Percentiles rank a stretch among this genome's conserved stretches.
phyloP scores from a whole-genome alignment of 441 rosid genomes.

The Capsella rubella region DNA sequence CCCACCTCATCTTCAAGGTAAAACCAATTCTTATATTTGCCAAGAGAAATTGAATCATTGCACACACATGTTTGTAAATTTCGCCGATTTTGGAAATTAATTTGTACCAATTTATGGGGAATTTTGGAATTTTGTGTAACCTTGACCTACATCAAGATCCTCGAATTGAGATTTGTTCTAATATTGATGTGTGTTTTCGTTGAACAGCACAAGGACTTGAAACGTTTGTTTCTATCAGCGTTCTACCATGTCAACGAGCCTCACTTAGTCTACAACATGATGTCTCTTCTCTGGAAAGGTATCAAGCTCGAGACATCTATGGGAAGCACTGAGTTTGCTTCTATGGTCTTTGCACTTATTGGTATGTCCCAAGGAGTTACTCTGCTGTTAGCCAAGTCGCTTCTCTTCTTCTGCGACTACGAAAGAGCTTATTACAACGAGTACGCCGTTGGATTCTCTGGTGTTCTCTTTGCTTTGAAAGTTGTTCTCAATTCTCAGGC shows the following conservation, averaged over 20 bases:
- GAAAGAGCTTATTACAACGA: conserved; percentile 67
- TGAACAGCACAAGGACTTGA: conserved; percentile 73
- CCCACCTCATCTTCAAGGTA: conserved; percentile 89
- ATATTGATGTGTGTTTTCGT: neutral
- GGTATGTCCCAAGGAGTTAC: conserved; percentile 91
- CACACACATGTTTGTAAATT: neutral
- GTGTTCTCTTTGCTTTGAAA: conserved; percentile 91
- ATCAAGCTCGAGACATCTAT: conserved; percentile 76
- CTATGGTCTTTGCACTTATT: conserved; percentile 68
- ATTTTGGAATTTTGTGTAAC: conserved; percentile 1
- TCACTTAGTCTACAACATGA: conserved; percentile 88
- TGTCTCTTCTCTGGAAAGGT: conserved; percentile 94
- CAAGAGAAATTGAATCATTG: neutral
- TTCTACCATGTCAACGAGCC: conserved; percentile 85
- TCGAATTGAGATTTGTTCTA: neutral
- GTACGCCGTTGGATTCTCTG: conserved; percentile 83
- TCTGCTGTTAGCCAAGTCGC: conserved; percentile 74
- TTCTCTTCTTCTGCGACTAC: conserved; percentile 64
- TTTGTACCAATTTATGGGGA: too few species aligned
- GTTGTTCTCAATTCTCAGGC: conserved; percentile 83
- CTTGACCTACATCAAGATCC: neutral
- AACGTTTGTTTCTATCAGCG: conserved; percentile 81
- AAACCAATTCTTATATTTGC: neutral
- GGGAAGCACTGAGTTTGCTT: conserved; percentile 89
- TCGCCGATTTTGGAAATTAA: neutral